Conservation (phyloP, 768 basidiomycete species). For the Hygrocybe punicea region DNA sequence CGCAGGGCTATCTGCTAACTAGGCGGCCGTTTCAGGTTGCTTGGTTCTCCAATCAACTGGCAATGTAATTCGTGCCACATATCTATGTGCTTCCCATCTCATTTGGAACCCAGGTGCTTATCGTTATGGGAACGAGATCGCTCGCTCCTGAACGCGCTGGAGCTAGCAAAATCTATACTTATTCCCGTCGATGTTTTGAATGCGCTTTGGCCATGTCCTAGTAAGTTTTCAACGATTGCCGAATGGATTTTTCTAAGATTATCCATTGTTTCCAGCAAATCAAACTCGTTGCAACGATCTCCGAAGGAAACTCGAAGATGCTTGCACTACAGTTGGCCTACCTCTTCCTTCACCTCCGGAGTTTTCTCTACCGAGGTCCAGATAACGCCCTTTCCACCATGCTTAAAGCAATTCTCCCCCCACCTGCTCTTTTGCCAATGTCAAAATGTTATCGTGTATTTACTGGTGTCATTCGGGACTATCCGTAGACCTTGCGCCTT, state of each 20-base stretch:
- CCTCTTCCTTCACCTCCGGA: constrained; percentile 40
- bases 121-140: constrained; percentile 64
- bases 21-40: constrained; percentile 66
- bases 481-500: too few relatives aligned
- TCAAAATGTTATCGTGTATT: too few relatives aligned
- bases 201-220: constrained; percentile 60
- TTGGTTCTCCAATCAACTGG: constrained; percentile 69
- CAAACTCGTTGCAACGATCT: constrained; percentile 48
- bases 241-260: background rate
- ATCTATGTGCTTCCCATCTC: background rate
- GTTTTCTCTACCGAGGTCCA: constrained; percentile 33
- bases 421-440: background rate
- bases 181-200: constrained; percentile 64
- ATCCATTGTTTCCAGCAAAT: constrained; percentile 35
- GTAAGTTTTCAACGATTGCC: constrained; percentile 32
- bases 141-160: constrained; percentile 53
- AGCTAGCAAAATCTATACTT: constrained; percentile 64
- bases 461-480: too few relatives aligned
- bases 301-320: constrained; percentile 47
- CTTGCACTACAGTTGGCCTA: constrained; percentile 44
- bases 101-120: constrained; percentile 47
- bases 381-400: background rate
- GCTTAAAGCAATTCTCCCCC: background rate
- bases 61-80: constrained; percentile 44
- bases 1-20: constrained; percentile 54